These are phyloP conservation scores for Isochrysis galbana DNA, from an alignment of 78 protist species.

Conservation along the genomic window DNA sequence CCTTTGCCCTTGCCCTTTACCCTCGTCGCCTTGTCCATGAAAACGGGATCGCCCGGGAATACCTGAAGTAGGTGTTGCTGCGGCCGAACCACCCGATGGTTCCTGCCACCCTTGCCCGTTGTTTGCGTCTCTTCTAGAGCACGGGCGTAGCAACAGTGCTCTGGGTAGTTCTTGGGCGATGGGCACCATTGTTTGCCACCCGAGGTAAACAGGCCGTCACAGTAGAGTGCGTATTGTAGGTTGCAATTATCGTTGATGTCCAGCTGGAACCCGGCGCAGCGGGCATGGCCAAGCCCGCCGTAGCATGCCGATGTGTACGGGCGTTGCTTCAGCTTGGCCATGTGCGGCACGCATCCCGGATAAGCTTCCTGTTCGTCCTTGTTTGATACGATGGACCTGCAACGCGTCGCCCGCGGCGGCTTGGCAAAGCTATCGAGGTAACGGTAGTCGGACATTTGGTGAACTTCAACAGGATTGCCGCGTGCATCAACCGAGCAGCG, in stretches of 20 bases:
- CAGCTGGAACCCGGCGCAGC: conserved; percentile 17
- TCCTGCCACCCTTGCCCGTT: neutral
- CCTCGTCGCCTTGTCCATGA: no score
- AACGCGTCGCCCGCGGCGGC: neutral
- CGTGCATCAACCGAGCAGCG: neutral
- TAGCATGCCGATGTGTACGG: neutral
- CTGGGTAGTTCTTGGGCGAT: neutral
- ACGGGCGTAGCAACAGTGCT: neutral
- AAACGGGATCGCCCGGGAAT: neutral
- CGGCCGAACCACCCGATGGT: neutral
- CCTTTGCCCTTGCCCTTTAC: no score
- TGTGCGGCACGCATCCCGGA: neutral
- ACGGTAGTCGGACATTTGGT: neutral
- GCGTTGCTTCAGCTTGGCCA: neutral
- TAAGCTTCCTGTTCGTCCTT: neutral
- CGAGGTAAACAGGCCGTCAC: neutral
- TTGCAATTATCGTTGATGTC: neutral
- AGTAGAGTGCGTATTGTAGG: neutral
- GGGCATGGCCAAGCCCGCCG: neutral
- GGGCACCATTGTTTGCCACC: no score
- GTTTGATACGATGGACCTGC: neutral
- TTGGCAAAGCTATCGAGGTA: neutral
- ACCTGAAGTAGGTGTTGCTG: neutral
- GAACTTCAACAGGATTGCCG: neutral
- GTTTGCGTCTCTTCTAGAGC: no score